A percentile compares a stretch with the other conserved stretches of the same genome.
These are phyloP conservation scores for Paramecium sonneborni DNA, from an alignment of 73 alveolate species.

Conservation along the genomic window DNA sequence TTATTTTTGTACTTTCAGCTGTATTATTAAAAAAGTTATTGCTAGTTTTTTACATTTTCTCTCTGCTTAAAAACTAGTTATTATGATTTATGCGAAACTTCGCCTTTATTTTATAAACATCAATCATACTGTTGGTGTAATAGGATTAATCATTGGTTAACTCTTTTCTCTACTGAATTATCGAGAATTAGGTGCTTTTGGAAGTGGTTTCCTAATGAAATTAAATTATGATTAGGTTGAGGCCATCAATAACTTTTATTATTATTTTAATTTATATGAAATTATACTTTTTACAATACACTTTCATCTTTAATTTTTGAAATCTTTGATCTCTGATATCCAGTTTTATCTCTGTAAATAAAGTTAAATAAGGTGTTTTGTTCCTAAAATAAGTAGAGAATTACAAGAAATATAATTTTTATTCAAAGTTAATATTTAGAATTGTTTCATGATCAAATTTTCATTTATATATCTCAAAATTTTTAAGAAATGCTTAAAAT, in stretches of 20 bases:
- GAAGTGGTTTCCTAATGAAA: neutral
- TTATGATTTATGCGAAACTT: constrained; percentile 34
- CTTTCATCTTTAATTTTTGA: no score
- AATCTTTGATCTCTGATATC: no score
- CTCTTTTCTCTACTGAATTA: constrained; percentile 50
- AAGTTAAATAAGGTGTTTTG: no score
- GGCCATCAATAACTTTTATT: neutral
- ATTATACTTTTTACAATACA: neutral
- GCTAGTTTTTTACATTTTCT: constrained; percentile 26
- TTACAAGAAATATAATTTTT: no score
- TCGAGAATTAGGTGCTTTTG: constrained; percentile 24
- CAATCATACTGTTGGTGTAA: constrained; percentile 24
- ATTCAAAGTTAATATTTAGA: no score
- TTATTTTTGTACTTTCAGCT: constrained; percentile 30
- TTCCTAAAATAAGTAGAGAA: no score
- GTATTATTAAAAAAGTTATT: constrained; percentile 28
- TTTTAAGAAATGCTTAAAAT: no score
- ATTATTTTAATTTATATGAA: neutral
- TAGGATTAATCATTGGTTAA: constrained; percentile 35
- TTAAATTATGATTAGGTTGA: constrained; percentile 26
- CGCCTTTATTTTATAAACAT: neutral
- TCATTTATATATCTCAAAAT: no score
- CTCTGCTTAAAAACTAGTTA: constrained; percentile 14
- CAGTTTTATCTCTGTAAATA: no score
- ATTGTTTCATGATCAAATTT: no score